Conservation (phyloP, 2,329 filamentous ascomycete genomes). For the Penicillium freii region DNA sequence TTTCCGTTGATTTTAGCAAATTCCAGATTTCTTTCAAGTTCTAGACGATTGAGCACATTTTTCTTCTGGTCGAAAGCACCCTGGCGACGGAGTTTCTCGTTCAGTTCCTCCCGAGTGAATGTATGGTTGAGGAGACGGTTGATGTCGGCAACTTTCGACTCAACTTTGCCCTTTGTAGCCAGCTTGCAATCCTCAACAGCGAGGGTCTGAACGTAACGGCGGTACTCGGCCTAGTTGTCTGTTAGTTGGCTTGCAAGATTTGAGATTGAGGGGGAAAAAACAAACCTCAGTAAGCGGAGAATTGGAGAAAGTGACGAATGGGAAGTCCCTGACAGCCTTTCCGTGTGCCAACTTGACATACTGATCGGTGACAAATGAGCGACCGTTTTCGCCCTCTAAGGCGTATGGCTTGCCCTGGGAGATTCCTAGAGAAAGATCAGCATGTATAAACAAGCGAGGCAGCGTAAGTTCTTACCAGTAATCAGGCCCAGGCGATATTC, state of each 20-base stretch:
- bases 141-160: slow-evolving; percentile 75
- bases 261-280: slow-evolving; percentile 1
- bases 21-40: slow-evolving; percentile 63
- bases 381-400: slow-evolving; percentile 70
- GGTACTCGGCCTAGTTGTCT: slow-evolving; percentile 66
- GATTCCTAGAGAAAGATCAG: slow-evolving; percentile 58
- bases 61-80: slow-evolving; percentile 65
- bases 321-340: slow-evolving; percentile 78
- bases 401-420: slow-evolving; percentile 77
- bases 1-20: slow-evolving; percentile 66
- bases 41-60: slow-evolving; percentile 65
- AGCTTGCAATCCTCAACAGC: slow-evolving; percentile 68
- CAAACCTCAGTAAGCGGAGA: slow-evolving; percentile 75
- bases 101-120: slow-evolving; percentile 81
- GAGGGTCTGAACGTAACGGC: slow-evolving; percentile 74
- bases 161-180: slow-evolving; percentile 68
- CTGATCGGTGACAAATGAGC: slow-evolving; percentile 77
- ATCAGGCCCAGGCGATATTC: slow-evolving; percentile 87
- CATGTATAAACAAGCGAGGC: background rate
- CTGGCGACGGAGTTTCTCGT: slow-evolving; percentile 71
- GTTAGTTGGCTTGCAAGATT: background rate
- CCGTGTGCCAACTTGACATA: slow-evolving; percentile 81
- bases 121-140: slow-evolving; percentile 72
- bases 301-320: slow-evolving; percentile 88
- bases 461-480: slow-evolving; percentile 61